These are phyloP conservation scores for Acrodontium crateriforme DNA, from an alignment of 2,329 filamentous ascomycete species.

Conservation along the genomic window DNA sequence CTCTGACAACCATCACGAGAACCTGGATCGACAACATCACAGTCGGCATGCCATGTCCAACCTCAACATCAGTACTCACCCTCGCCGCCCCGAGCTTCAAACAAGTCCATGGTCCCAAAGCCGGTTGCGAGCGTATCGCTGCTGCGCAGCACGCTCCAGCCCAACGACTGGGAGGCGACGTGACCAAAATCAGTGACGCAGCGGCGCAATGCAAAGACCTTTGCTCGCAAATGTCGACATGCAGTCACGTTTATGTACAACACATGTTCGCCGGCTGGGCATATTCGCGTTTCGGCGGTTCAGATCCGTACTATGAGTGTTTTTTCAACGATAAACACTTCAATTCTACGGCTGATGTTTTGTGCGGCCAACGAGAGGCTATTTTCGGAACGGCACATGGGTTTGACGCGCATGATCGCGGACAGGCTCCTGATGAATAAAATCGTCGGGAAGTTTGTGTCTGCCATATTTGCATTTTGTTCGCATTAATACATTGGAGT, in stretches of 20 bases:
- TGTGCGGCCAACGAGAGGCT: constrained; percentile 5
- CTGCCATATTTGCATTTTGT: too few relatives aligned
- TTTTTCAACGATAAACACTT: constrained; percentile 5
- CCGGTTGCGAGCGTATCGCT: constrained; percentile 8
- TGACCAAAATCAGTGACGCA: constrained; percentile 5
- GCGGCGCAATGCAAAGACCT: constrained; percentile 5
- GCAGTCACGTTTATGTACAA: constrained; percentile 9
- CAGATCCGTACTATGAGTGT: constrained; percentile 6
- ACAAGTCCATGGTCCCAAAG: constrained; percentile 10
- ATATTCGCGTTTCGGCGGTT: constrained; percentile 5
- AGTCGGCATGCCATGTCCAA: constrained; percentile 3
- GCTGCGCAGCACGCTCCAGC: not conserved
- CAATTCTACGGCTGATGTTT: constrained; percentile 5
- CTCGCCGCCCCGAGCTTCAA: constrained; percentile 15
- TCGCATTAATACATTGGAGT: too few relatives aligned
- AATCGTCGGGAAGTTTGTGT: too few relatives aligned
- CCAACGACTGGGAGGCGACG: constrained; percentile 4
- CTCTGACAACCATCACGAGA: constrained; percentile 5
- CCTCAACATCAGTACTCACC: constrained; percentile 8
- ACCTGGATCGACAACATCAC: constrained; percentile 7
- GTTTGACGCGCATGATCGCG: constrained; percentile 6
- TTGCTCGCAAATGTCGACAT: constrained; percentile 6
- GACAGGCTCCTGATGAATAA: too few relatives aligned
- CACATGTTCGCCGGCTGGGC: constrained; percentile 5
- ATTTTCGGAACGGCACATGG: constrained; percentile 8